phyloP scores from a whole-genome alignment of 2,329 filamentous ascomycete species.

The Colletotrichum plurivorum region DNA sequence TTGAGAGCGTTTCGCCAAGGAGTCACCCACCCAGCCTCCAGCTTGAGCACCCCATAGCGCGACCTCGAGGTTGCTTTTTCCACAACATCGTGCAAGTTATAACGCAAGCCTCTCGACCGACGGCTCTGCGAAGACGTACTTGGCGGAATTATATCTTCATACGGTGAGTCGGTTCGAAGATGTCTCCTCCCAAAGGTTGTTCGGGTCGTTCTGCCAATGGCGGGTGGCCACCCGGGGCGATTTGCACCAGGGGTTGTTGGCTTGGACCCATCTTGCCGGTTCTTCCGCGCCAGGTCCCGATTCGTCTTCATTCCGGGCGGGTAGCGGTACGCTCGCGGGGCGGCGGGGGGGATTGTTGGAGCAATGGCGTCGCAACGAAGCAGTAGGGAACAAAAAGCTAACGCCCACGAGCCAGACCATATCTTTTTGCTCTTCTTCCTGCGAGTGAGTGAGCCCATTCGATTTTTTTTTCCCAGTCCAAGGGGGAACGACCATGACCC shows the following conservation, averaged over 20 bases:
- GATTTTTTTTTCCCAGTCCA: neutral
- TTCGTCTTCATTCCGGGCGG: slow-evolving; percentile 12
- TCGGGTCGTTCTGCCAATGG: neutral
- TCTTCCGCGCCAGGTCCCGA: slow-evolving; percentile 21
- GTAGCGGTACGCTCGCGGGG: neutral
- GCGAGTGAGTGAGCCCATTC: slow-evolving; percentile 30
- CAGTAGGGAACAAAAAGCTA: slow-evolving; percentile 8
- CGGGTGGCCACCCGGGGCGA: slow-evolving; percentile 13
- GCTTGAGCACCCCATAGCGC: no score
- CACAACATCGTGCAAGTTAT: no score
- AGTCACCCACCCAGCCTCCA: no score
- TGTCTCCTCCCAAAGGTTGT: neutral
- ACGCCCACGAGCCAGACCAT: slow-evolving; percentile 16
- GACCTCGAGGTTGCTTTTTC: no score
- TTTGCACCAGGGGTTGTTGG: slow-evolving; percentile 31
- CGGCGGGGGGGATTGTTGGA: neutral
- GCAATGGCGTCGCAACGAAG: slow-evolving; percentile 6
- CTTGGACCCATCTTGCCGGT: slow-evolving; percentile 30
- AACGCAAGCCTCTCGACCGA: neutral
- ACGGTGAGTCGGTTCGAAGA: slow-evolving; percentile 5
- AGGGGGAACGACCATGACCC: slow-evolving; percentile 4
- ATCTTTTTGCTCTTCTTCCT: slow-evolving; percentile 34
- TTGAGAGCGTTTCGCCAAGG: neutral
- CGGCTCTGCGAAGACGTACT: neutral
- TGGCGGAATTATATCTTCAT: neutral